A percentile compares a stretch with the other conserved stretches of the same genome.
These are phyloP conservation scores for Talaromyces thailandensis DNA, from an alignment of 495 filamentous ascomycete species.

Conservation along the genomic window DNA sequence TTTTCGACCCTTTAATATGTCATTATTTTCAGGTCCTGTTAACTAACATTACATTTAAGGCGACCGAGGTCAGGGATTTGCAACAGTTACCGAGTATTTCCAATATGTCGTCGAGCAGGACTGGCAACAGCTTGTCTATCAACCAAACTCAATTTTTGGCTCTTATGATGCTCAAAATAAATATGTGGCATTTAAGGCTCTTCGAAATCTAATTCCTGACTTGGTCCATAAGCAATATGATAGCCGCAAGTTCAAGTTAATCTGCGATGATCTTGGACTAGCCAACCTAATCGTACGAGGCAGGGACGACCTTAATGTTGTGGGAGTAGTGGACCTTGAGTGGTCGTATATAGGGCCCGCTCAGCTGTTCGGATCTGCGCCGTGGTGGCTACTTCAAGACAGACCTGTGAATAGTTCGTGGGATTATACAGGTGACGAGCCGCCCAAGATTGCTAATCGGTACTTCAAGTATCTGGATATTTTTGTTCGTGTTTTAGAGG, in stretches of 20 bases:
- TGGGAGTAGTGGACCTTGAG: slow-evolving; percentile 28
- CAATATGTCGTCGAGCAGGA: slow-evolving; percentile 22
- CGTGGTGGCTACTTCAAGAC: slow-evolving; percentile 27
- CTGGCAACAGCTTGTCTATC: slow-evolving; percentile 22
- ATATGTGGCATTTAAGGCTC: slow-evolving; percentile 17
- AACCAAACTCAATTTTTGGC: slow-evolving; percentile 22
- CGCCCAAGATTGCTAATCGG: slow-evolving; percentile 13
- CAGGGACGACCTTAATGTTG: slow-evolving; percentile 21
- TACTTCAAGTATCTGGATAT: slow-evolving; percentile 24
- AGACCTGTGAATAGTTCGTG: slow-evolving; percentile 17
- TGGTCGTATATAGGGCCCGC: slow-evolving; percentile 28
- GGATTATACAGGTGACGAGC: slow-evolving; percentile 17
- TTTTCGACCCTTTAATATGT: slow-evolving; percentile 1
- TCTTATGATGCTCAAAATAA: slow-evolving; percentile 14
- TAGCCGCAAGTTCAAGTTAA: slow-evolving; percentile 21
- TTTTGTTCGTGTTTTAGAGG: slow-evolving; percentile 21
- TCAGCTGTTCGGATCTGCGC: slow-evolving; percentile 25
- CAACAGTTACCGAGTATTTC: slow-evolving; percentile 23
- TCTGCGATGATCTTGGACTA: slow-evolving; percentile 27
- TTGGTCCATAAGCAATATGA: slow-evolving; percentile 20
- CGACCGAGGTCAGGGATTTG: slow-evolving; percentile 22
- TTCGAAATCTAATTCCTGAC: slow-evolving; percentile 16
- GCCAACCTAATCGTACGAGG: slow-evolving; percentile 26
- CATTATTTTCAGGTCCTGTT: neutral
- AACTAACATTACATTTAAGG: slow-evolving; percentile 10